Base-by-base conservation (phyloP, 192 early-diverging fungal genomes). In the Rhizophagus sp. region DNA sequence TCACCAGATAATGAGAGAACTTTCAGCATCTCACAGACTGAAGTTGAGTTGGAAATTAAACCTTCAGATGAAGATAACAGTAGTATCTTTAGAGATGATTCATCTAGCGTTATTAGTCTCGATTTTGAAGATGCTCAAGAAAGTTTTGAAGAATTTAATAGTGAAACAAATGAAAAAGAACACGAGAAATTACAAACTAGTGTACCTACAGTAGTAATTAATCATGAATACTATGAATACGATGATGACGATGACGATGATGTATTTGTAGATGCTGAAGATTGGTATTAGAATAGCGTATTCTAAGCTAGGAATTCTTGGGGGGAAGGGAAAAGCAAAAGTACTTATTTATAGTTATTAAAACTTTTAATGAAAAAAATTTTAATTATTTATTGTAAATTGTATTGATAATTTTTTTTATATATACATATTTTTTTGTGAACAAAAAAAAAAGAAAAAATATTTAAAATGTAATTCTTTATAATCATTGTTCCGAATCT, bases 241-340 rank as follows among this genome's bases (percentile, higher is more conserved):
- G 65, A 65, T 25, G 73, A 80, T 2, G 63, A 72, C 5, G 73
- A 36, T 13, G 82, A 74, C 13, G 61, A 50, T 1, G 79, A 83
- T 17, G 81, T 71, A 5, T 76, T 39, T 68, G 36, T 52, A 6
- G 52, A 71, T 47, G 79, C 70, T 44, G 62, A 34, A 75, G 70
- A 67, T 50, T 67, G 70, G 70, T 62, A 49, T 36, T 10, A 19
- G 47, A 30, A 65, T 33, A 52, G 61, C 66, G 6, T 22, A 57
- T 19, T 57, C 19, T 41, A 41, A 7, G 2, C 39, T 52, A 52
- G 13, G 50, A 13, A 57, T 57, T 22, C 52, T 7, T 4, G 19
- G 6, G 3, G 52, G 1, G 52, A 19, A n/a, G 17, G 17, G 15
- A 15, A 22, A 57, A 22, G 15, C 6, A 57, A 57, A 36, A 57